A percentile compares a stretch with the other conserved stretches of the same genome.
phyloP scores from a whole-genome alignment of 108 stramenopile genomes.

The Nitzschia sp. region DNA sequence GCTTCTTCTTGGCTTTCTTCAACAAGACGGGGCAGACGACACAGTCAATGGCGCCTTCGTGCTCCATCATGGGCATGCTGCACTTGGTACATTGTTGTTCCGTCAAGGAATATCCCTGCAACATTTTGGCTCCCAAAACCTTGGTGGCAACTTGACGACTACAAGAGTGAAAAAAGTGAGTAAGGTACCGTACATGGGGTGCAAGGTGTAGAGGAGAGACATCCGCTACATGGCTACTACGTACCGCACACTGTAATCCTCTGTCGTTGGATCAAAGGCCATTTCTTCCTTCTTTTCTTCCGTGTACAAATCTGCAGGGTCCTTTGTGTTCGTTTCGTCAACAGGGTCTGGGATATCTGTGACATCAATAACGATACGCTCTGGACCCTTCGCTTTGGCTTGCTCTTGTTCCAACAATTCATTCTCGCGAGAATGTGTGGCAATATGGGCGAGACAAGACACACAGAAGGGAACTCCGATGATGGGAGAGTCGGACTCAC shows the following conservation, averaged over 20 bases:
- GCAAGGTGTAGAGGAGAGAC: not conserved
- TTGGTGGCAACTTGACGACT: slow-evolving; percentile 61
- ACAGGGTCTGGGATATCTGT: too few relatives aligned
- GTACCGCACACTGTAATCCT: slow-evolving; percentile 25
- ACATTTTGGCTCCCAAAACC: slow-evolving; percentile 56
- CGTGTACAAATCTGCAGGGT: not conserved
- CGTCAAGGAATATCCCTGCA: slow-evolving; percentile 49
- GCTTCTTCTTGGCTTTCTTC: slow-evolving; percentile 41
- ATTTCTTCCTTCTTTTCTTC: slow-evolving; percentile 25
- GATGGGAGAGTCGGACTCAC: too few relatives aligned
- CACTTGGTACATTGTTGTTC: slow-evolving; percentile 47
- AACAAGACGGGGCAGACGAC: slow-evolving; percentile 55
- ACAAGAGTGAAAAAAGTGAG: slow-evolving; percentile 13
- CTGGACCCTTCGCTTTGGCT: slow-evolving; percentile 4
- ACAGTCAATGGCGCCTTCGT: slow-evolving; percentile 34
- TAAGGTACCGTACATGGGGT: not conserved
- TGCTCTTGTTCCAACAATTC: slow-evolving; percentile 28
- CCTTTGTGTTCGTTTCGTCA: too few relatives aligned
- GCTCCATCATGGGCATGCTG: slow-evolving; percentile 53
- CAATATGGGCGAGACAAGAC: slow-evolving; percentile 39
- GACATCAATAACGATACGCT: too few relatives aligned
- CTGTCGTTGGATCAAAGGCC: not conserved
- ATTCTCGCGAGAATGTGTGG: slow-evolving; percentile 39
- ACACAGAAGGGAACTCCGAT: slow-evolving; percentile 52
- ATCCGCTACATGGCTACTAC: not conserved